phyloP scores from a whole-genome alignment of 202 grass and related monocot genomes.

The Cymbopogon flexuosus region DNA sequence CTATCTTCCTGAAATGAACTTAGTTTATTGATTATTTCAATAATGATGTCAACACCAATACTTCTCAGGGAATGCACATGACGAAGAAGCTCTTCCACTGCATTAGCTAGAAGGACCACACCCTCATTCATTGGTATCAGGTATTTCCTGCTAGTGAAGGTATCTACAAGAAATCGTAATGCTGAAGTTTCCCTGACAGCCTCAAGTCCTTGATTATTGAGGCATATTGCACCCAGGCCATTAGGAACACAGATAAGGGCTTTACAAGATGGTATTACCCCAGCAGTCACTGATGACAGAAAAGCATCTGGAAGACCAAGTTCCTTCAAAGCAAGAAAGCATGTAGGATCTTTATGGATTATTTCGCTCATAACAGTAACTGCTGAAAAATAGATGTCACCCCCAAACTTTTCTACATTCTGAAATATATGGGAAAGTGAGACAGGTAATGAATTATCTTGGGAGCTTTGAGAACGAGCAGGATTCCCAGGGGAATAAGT shows the following conservation, averaged over 20 bases:
- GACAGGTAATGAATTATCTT: conserved; percentile 70
- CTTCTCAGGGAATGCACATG: conserved; percentile 92
- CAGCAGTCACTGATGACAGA: conserved; percentile 70
- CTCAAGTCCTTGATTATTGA: conserved; percentile 82
- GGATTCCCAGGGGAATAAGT: conserved; percentile 93
- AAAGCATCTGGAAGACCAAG: conserved; percentile 88
- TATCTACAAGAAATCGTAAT: conserved; percentile 68
- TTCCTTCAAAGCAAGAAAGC: conserved; percentile 82
- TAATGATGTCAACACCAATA: conserved; percentile 89
- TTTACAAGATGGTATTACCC: conserved; percentile 82
- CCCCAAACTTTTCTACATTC: conserved; percentile 82
- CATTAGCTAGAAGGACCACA: conserved; percentile 94
- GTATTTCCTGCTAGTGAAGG: conserved; percentile 89
- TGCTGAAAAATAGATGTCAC: conserved; percentile 95
- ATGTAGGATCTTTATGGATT: conserved; percentile 97
- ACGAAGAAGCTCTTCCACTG: conserved; percentile 87
- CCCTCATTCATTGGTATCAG: conserved; percentile 95
- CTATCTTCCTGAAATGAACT: conserved; percentile 44
- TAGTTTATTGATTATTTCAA: conserved; percentile 91
- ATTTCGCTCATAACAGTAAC: conserved; percentile 99
- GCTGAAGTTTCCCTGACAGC: conserved; percentile 76
- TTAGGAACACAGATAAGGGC: conserved; percentile 90
- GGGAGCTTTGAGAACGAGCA: conserved; percentile 60
- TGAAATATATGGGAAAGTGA: conserved; percentile 92
- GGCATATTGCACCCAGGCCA: conserved; percentile 92